These are phyloP conservation scores for Boletus barrowsii DNA, from an alignment of 768 basidiomycete species.

Conservation along the genomic window DNA sequence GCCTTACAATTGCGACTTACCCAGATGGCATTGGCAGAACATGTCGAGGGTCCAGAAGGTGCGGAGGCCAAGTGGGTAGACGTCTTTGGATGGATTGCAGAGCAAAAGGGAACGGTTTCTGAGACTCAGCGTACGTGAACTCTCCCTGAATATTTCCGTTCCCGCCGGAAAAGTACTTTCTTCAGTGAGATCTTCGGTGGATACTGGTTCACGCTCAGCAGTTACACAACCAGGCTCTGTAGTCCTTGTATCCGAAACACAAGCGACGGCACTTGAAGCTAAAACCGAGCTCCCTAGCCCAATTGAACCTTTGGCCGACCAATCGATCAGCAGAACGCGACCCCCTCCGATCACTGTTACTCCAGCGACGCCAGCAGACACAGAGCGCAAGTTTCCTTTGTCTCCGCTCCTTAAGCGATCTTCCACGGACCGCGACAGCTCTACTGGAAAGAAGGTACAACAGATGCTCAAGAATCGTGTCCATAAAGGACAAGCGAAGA, in stretches of 20 bases:
- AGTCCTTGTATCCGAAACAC: constrained; percentile 11
- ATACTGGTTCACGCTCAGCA: constrained; percentile 28
- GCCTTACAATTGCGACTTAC: constrained; percentile 86
- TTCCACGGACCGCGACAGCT: constrained; percentile 42
- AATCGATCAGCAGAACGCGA: not conserved
- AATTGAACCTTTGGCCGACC: constrained; percentile 2
- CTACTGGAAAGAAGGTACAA: constrained; percentile 69
- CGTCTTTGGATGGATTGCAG: constrained; percentile 83
- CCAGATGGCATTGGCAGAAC: constrained; percentile 75
- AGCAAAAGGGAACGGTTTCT: constrained; percentile 39
- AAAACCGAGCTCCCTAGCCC: not conserved
- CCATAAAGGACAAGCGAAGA: constrained; percentile 67
- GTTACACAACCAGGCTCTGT: constrained; percentile 19
- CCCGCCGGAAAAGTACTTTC: not conserved
- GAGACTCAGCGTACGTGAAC: constrained; percentile 26
- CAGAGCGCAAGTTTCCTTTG: constrained; percentile 16
- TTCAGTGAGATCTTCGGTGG: constrained; percentile 30
- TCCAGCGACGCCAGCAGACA: constrained; percentile 54
- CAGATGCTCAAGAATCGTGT: constrained; percentile 73
- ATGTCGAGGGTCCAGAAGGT: constrained; percentile 79
- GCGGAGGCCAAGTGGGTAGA: constrained; percentile 81
- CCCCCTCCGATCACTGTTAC: constrained; percentile 53
- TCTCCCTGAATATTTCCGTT: not conserved
- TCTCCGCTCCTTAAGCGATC: constrained; percentile 23
- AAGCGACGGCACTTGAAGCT: constrained; percentile 13